These are phyloP conservation scores for Cornus florida DNA, from an alignment of 148 eudicot genomes.

Conservation along the genomic window DNA sequence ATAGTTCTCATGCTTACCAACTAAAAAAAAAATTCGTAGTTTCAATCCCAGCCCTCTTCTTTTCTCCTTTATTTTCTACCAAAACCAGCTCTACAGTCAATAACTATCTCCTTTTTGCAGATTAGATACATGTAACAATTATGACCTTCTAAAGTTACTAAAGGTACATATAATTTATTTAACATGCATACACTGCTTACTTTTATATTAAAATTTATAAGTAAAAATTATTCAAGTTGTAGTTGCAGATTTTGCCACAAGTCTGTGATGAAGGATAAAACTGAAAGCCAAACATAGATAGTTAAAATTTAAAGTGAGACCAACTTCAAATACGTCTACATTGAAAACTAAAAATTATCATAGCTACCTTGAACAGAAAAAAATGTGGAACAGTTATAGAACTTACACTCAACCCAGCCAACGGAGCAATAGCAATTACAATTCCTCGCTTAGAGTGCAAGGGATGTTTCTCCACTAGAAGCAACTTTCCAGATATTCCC, in stretches of 20 bases:
- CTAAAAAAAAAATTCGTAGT: too few species aligned
- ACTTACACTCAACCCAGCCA: slow-evolving; percentile 55
- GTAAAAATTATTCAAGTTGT: too few species aligned
- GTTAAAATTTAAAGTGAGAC: neutral
- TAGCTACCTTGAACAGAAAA: neutral
- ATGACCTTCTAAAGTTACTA: neutral
- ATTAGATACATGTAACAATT: neutral
- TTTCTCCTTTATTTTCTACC: too few species aligned
- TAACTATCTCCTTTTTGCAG: neutral
- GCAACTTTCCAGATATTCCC: slow-evolving; percentile 46
- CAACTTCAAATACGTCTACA: neutral
- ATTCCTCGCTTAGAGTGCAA: slow-evolving; percentile 43
- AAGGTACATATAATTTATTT: too few species aligned
- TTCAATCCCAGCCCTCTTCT: too few species aligned
- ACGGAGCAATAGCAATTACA: slow-evolving; percentile 50
- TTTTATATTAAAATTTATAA: too few species aligned
- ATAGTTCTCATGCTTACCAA: too few species aligned
- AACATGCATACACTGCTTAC: too few species aligned
- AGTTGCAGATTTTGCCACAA: too few species aligned
- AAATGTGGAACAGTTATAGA: slow-evolving; percentile 1
- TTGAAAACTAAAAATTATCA: neutral
- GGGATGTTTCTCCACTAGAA: slow-evolving; percentile 58
- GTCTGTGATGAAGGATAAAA: neutral
- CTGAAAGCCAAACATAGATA: neutral
- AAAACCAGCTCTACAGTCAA: too few species aligned